Evolutionary conservation across 2,329 filamentous ascomycete species (phyloP).

Genomic region (Myrmaecium sp.): DNA sequence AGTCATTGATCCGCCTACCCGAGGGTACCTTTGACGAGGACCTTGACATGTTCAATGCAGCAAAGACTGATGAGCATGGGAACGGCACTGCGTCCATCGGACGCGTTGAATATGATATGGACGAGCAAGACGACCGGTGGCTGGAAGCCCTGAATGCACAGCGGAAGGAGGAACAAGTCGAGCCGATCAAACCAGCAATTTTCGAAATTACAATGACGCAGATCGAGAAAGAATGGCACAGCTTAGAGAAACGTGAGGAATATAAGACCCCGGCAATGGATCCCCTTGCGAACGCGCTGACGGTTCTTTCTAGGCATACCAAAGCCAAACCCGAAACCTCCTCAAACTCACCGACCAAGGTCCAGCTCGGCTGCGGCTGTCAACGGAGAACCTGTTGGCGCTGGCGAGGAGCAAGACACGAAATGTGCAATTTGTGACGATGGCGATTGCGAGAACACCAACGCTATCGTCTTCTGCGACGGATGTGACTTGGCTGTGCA

Average conservation of each 20-base stretch:
- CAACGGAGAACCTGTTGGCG: slow-evolving; percentile 69
- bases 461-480: slow-evolving; percentile 97
- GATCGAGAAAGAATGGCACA: slow-evolving; percentile 97
- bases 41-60: slow-evolving; percentile 40
- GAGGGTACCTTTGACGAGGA: slow-evolving; percentile 49
- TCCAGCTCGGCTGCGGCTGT: slow-evolving; percentile 91
- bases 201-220: slow-evolving; percentile 98
- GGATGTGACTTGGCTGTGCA: slow-evolving; percentile 95
- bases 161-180: slow-evolving; percentile 56
- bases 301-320: slow-evolving; percentile 44
- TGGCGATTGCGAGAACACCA: slow-evolving; percentile 98
- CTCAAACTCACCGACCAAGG: slow-evolving; percentile 80
- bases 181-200: slow-evolving; percentile 76
- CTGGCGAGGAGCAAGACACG: slow-evolving; percentile 85
- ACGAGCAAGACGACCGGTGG: slow-evolving; percentile 97
- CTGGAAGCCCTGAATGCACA: slow-evolving; percentile 67
- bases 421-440: slow-evolving; percentile 98
- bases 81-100: slow-evolving; percentile 40
- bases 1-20: slow-evolving; percentile 46
- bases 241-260: slow-evolving; percentile 69
- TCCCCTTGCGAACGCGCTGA: background rate
- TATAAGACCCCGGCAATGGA: no score
- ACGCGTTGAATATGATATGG: slow-evolving; percentile 97
- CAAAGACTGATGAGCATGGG: slow-evolving; percentile 25
- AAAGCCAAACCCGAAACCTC: slow-evolving; percentile 90